These are phyloP conservation scores for Somion occarium DNA, from an alignment of 1,284 basidiomycete species.

Conservation along the genomic window DNA sequence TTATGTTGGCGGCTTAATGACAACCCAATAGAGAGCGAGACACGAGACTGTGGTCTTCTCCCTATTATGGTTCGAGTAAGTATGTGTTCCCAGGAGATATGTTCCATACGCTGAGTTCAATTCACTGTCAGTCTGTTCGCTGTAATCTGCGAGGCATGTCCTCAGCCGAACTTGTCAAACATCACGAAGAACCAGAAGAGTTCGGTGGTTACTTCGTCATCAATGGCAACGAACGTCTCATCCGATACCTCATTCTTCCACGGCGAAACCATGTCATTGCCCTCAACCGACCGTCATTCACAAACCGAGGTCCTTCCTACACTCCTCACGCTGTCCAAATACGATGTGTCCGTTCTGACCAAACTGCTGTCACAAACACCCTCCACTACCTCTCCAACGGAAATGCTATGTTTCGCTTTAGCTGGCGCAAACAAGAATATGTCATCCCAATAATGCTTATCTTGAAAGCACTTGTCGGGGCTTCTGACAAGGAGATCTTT, in stretches of 20 bases:
- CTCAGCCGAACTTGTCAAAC: constrained; percentile 82
- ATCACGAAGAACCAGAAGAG: constrained; percentile 96
- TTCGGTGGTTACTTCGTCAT: constrained; percentile 99
- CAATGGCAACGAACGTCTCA: constrained; percentile 98
- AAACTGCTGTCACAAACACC: constrained; percentile 91
- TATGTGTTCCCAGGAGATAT: constrained; percentile 14
- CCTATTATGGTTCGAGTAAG: constrained; percentile 96
- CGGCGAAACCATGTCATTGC: constrained; percentile 88
- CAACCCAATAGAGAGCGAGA: constrained; percentile 69
- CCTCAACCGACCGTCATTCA: constrained; percentile 82
- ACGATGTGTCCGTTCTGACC: constrained; percentile 89
- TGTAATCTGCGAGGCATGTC: constrained; percentile 89
- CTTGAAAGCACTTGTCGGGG: constrained; percentile 91
- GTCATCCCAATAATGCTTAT: constrained; percentile 98
- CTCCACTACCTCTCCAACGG: constrained; percentile 98
- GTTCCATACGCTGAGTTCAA: neutral
- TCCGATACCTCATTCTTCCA: constrained; percentile 93
- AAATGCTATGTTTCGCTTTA: constrained; percentile 93
- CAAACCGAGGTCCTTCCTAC: constrained; percentile 92
- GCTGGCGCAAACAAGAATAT: constrained; percentile 98
- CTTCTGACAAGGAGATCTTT: constrained; percentile 97
- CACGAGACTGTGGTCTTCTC: constrained; percentile 86
- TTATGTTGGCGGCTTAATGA: constrained; percentile 84
- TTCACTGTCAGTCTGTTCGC: constrained; percentile 67
- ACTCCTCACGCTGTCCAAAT: constrained; percentile 94